phyloP scores from a whole-genome alignment of 345 rosid species.

The Aquilaria yunnanensis region DNA sequence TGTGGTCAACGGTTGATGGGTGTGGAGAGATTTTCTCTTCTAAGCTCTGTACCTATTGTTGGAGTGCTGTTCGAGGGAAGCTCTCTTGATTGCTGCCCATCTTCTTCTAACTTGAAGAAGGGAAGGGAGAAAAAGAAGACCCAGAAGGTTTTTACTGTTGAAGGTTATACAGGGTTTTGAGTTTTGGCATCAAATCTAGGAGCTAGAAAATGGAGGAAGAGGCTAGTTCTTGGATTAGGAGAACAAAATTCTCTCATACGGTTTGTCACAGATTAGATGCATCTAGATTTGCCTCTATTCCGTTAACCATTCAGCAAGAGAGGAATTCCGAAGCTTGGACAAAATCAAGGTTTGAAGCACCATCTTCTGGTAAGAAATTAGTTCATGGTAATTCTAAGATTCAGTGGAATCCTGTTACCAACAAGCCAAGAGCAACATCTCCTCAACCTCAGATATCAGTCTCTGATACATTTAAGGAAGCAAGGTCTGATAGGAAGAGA shows the following conservation, averaged over 20 bases:
- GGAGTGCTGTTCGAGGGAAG: constrained; percentile 13
- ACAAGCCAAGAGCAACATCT: constrained; percentile 79
- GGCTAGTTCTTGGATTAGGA: constrained; percentile 78
- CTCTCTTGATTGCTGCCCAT: constrained; percentile 13
- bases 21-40: constrained; percentile 14
- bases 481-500: constrained; percentile 60
- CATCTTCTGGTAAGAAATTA: constrained; percentile 23
- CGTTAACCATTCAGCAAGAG: constrained; percentile 34
- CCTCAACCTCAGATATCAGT: constrained; percentile 57
- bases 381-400: constrained; percentile 24
- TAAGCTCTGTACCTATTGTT: constrained; percentile 14
- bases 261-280: constrained; percentile 72
- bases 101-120: constrained; percentile 22
- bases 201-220: constrained; percentile 62
- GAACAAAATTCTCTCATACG: constrained; percentile 85
- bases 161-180: constrained; percentile 21
- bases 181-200: constrained; percentile 9
- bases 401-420: constrained; percentile 40
- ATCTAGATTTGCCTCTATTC: constrained; percentile 44
- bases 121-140: constrained; percentile 10
- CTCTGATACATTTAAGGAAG: constrained; percentile 83
- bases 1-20: constrained; percentile 15
- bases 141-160: constrained; percentile 4
- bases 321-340: constrained; percentile 19
- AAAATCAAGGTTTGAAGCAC: constrained; percentile 33